These are phyloP conservation scores for Thymus quinquecostatus DNA, from an alignment of 257 asterid genomes.

Conservation along the genomic window DNA sequence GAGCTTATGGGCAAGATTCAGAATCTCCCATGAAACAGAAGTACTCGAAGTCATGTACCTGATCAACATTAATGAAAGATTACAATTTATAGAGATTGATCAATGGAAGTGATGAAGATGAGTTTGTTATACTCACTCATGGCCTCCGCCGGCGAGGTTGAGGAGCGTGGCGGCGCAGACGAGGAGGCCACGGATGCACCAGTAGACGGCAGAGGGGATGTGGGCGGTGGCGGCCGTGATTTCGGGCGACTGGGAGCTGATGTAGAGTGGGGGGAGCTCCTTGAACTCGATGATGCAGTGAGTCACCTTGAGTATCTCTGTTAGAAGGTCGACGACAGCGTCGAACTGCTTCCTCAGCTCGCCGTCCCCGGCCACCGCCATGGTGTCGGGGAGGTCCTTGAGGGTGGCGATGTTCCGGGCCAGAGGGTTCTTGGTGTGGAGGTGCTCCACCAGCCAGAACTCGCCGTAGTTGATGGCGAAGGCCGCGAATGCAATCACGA, in stretches of 20 bases:
- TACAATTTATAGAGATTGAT: neutral
- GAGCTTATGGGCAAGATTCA: constrained; percentile 64
- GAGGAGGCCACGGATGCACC: constrained; percentile 68
- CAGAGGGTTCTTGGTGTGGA: constrained; percentile 38
- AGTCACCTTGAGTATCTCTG: constrained; percentile 40
- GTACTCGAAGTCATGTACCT: constrained; percentile 50
- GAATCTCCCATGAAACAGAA: constrained; percentile 64
- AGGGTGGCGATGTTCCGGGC: constrained; percentile 59
- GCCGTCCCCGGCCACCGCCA: constrained; percentile 32
- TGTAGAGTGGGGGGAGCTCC: constrained; percentile 52
- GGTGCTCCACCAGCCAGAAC: constrained; percentile 68
- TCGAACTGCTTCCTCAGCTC: constrained; percentile 46
- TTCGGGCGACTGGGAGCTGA: constrained; percentile 34
- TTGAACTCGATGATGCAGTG: constrained; percentile 49
- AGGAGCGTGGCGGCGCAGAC: constrained; percentile 60
- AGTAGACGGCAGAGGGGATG: constrained; percentile 69
- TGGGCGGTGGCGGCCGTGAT: constrained; percentile 27
- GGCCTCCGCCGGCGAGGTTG: constrained; percentile 72
- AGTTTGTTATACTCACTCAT: constrained; percentile 53
- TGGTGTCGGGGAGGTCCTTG: constrained; percentile 48
- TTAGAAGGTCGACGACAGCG: constrained; percentile 42
- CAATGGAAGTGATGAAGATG: neutral
- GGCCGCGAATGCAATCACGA: constrained; percentile 55
- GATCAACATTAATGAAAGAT: constrained; percentile 8
- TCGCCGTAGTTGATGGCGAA: constrained; percentile 70